These are phyloP conservation scores for Suillus subaureus DNA, from an alignment of 768 basidiomycete genomes.

Conservation along the genomic window DNA sequence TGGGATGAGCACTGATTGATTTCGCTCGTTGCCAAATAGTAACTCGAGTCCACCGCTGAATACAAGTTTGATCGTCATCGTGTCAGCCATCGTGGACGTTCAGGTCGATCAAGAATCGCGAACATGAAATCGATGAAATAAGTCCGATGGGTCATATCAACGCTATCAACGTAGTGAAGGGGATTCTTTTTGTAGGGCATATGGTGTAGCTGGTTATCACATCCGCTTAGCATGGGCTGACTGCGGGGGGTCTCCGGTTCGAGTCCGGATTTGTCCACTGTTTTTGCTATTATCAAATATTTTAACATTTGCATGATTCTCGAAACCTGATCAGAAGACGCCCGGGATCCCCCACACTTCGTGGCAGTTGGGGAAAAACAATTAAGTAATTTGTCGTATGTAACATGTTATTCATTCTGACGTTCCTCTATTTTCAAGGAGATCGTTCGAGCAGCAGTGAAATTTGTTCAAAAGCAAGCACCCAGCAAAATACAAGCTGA, in stretches of 20 bases:
- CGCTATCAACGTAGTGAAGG: not conserved
- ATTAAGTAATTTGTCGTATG: too few species aligned
- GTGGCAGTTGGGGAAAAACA: too few species aligned
- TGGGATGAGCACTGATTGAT: conserved; percentile 60
- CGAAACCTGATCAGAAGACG: too few species aligned
- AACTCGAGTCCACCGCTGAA: conserved; percentile 88
- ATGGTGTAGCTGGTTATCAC: conserved; percentile 44
- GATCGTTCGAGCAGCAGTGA: not conserved
- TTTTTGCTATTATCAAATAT: too few species aligned
- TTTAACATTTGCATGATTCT: too few species aligned
- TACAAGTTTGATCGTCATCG: conserved; percentile 58
- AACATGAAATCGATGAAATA: not conserved
- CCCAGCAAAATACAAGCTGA: not conserved
- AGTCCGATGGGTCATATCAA: not conserved
- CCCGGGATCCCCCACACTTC: too few species aligned
- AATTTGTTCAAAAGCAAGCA: not conserved
- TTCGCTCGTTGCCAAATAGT: conserved; percentile 72
- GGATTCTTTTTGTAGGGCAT: conserved; percentile 23
- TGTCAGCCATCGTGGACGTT: conserved; percentile 14
- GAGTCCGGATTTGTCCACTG: conserved; percentile 42
- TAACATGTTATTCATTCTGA: too few species aligned
- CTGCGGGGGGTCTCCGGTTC: conserved; percentile 43
- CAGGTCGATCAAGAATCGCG: not conserved
- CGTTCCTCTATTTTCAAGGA: too few species aligned
- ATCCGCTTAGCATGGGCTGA: conserved; percentile 41